Percentiles rank a stretch among this genome's conserved stretches.
These are phyloP conservation scores for Peterozyma xylosa DNA, from an alignment of 805 yeast species.

Conservation along the genomic window DNA sequence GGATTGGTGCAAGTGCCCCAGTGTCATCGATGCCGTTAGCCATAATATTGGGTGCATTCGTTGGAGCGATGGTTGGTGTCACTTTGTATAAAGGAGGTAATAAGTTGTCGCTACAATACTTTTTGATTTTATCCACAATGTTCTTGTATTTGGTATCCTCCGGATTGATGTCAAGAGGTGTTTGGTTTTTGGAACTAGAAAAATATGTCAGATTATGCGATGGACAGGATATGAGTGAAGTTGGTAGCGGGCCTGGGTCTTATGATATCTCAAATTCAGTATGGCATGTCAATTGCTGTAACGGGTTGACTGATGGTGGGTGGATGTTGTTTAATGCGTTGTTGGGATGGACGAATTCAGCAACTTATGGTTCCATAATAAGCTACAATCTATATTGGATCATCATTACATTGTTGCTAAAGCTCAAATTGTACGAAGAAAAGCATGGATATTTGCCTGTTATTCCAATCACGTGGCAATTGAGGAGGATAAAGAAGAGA, in stretches of 20 bases:
- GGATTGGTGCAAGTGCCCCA: conserved; percentile 73
- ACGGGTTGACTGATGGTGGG: conserved; percentile 84
- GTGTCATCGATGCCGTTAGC: conserved; percentile 58
- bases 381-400: conserved; percentile 72
- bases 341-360: conserved; percentile 91
- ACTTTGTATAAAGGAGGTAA: conserved; percentile 73
- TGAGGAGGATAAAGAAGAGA: conserved; percentile 40
- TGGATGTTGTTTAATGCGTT: conserved; percentile 90
- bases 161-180: conserved; percentile 78
- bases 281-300: conserved; percentile 96
- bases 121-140: conserved; percentile 69
- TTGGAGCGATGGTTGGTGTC: conserved; percentile 60
- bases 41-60: conserved; percentile 44
- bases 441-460: conserved; percentile 50
- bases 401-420: conserved; percentile 35
- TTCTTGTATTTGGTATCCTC: conserved; percentile 81
- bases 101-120: conserved; percentile 66
- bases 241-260: conserved; percentile 91
- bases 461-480: conserved; percentile 57
- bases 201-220: conserved; percentile 62
- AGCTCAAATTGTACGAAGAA: conserved; percentile 39
- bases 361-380: conserved; percentile 80
- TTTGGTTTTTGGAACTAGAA: conserved; percentile 86
- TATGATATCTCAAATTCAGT: conserved; percentile 72
- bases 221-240: conserved; percentile 81